phyloP scores from a whole-genome alignment of 208 protist genomes.

The Leishmania tropica region DNA sequence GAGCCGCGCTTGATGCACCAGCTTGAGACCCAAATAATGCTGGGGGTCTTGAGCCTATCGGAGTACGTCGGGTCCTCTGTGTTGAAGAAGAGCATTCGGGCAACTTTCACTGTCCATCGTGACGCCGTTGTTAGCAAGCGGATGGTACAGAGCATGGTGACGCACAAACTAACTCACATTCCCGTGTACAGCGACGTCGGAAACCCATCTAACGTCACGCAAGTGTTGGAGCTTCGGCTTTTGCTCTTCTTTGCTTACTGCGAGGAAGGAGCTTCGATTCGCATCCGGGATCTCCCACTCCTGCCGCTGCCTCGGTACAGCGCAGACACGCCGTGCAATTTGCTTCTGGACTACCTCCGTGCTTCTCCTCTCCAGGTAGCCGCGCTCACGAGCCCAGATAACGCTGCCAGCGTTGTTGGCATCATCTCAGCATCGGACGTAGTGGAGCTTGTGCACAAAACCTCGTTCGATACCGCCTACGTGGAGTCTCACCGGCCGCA shows the following conservation, averaged over 20 bases:
- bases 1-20: conserved; percentile 35
- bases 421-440: conserved; percentile 59
- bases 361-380: conserved; percentile 48
- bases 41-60: conserved; percentile 67
- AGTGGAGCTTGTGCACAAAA: conserved; percentile 61
- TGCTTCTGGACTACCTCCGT: conserved; percentile 51
- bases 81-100: conserved; percentile 42
- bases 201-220: conserved; percentile 54
- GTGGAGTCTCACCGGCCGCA: conserved; percentile 9
- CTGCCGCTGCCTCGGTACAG: conserved; percentile 44
- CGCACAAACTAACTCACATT: conserved; percentile 50
- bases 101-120: conserved; percentile 51
- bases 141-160: conserved; percentile 47
- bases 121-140: conserved; percentile 52
- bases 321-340: conserved; percentile 42
- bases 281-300: conserved; percentile 60
- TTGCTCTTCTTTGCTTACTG: conserved; percentile 67
- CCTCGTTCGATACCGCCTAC: conserved; percentile 51
- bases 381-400: conserved; percentile 38
- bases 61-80: conserved; percentile 53
- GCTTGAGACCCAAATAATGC: conserved; percentile 73
- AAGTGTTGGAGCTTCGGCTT: conserved; percentile 56
- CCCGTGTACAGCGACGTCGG: conserved; percentile 56
- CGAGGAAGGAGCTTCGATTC: conserved; percentile 32
- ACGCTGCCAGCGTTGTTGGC: conserved; percentile 38